Base-by-base conservation (phyloP, 495 filamentous ascomycete genomes). In the Penicillium ucsense region DNA sequence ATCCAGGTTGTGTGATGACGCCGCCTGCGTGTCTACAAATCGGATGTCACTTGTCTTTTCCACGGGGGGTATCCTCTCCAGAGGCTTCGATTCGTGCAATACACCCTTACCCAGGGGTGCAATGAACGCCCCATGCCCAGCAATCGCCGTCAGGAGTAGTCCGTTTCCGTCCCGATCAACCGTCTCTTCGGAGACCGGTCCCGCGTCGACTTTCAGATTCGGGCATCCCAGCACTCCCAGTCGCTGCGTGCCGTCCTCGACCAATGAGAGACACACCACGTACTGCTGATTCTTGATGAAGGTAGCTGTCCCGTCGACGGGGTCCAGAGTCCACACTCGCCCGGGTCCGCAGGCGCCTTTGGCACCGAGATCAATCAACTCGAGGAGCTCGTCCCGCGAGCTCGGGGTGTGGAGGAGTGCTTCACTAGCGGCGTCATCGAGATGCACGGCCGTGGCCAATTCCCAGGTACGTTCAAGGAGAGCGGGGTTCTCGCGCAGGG, bases 271-370 rank as follows among this genome's bases (percentile, higher is more conserved):
- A 38, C 75, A 80, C 5, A 81, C 81, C 1, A 79, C 81, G 48
- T 85, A 87, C 51, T 84, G 80, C 54, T 81, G 65, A 34, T 76
- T 75, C 6, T 62, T 61, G 9, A 87, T 73, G 45, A 82, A 87
- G 3, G 79, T 81, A 35, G 75, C 76, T 0, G 84, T 87, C 28
- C 84, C 84, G 49, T 87, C 84, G 39, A 87, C 83, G 0, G 84
- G 84, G 56, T 87, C 84, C 33, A 87, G 73, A 3, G 84, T 77
- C 82, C 82, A 87, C 2, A 75, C 65, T 4, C 75, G 59, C 3
- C 67, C 61, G 2, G 65, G 55, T 1, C 61, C 56, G 10, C 70
- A 68, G 7, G 57, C 61, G 3, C 71, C 74, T 38, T 63, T 62
- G 1, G 74, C 74, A 31, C 81, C 81, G 39, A 75, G 64, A 57